Evolutionary conservation across 352 stramenopile genomes (phyloP), one percentile per base, ranked within the genome.

Genomic region (Stramenopiles sp.): DNA sequence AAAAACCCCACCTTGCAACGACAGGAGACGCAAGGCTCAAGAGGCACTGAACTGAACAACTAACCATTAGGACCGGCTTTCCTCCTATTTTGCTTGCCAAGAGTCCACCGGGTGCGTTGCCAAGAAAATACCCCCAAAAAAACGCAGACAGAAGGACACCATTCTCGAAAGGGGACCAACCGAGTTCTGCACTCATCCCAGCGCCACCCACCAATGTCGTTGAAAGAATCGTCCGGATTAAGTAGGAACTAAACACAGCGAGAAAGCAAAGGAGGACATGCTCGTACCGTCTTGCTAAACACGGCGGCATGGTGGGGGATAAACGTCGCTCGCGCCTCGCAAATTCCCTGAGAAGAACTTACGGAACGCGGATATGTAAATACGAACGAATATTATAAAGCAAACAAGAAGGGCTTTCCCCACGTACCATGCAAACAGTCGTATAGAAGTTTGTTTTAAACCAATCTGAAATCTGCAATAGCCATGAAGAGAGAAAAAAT

Each of bases 101-200:
- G 25, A 63, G 12, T 63, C 43, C 43, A 63, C 43, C 25, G 25
- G 43, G 43, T 18, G 25, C 12, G 25, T 63, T 63, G 43, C 43
- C 43, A 63, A 63, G 25, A 12, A 63, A 18, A 63, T 63, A 63
- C 25, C 43, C 43, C 43, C 43, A 63, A 63, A 63, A 63, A 63
- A 63, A 63, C 25, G 12, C 43, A 63, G 43, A 63, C 25, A 63
- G 25, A 25, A 63, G 12, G 25, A 63, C 12, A 25, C 43, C 43
- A 63, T 63, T 63, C 25, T 63, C 43, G 12, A 18, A 12, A 12
- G 25, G 12, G 25, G 12, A 18, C 43, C 43, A 63, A 63, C 25
- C 25, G 12, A 63, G 25, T 63, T 63, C 43, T 63, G 12, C 12
- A 18, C 12, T 18, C 43, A 63, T 12, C 12, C 43, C 43, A 63